Percentiles rank a stretch among this genome's conserved stretches.
phyloP scores from a whole-genome alignment of 1,284 basidiomycete genomes.

The Apiotrichum siamense region DNA sequence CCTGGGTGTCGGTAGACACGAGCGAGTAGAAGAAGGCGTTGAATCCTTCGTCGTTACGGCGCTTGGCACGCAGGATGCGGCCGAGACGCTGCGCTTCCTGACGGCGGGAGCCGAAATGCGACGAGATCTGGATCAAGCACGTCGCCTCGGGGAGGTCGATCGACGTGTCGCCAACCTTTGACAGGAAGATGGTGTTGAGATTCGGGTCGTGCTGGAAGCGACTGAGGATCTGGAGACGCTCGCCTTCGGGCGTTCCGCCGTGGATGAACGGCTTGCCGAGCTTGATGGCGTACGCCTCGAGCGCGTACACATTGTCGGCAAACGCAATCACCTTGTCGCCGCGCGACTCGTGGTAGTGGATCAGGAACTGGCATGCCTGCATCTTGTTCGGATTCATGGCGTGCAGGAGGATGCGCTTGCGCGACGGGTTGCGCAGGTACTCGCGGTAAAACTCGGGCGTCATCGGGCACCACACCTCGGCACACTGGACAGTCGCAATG shows the following conservation, averaged over 20 bases:
- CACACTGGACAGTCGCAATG: slow-evolving; percentile 99
- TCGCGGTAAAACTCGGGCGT: slow-evolving; percentile 99
- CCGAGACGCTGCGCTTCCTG: slow-evolving; percentile 97
- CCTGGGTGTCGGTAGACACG: slow-evolving; percentile 97
- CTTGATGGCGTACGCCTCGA: slow-evolving; percentile 95
- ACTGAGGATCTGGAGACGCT: slow-evolving; percentile 90
- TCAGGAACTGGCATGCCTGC: slow-evolving; percentile 97
- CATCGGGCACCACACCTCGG: slow-evolving; percentile 99
- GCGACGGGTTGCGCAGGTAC: slow-evolving; percentile 69
- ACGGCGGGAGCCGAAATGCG: slow-evolving; percentile 95
- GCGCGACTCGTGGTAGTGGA: slow-evolving; percentile 94
- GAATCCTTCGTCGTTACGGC: slow-evolving; percentile 98
- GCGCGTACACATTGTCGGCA: slow-evolving; percentile 94
- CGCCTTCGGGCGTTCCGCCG: slow-evolving; percentile 90
- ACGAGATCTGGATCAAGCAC: slow-evolving; percentile 99
- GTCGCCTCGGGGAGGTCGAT: slow-evolving; percentile 99
- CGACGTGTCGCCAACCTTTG: slow-evolving; percentile 98
- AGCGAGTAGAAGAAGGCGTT: slow-evolving; percentile 99
- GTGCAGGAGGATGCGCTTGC: slow-evolving; percentile 93
- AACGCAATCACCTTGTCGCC: slow-evolving; percentile 99
- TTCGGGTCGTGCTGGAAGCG: slow-evolving; percentile 94
- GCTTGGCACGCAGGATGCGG: slow-evolving; percentile 92
- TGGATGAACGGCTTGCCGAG: slow-evolving; percentile 94
- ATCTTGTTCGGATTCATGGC: slow-evolving; percentile 99
- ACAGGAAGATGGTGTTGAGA: slow-evolving; percentile 98